phyloP scores from a whole-genome alignment of 805 yeast species.

The Wickerhamomyces kurtzmanii region DNA sequence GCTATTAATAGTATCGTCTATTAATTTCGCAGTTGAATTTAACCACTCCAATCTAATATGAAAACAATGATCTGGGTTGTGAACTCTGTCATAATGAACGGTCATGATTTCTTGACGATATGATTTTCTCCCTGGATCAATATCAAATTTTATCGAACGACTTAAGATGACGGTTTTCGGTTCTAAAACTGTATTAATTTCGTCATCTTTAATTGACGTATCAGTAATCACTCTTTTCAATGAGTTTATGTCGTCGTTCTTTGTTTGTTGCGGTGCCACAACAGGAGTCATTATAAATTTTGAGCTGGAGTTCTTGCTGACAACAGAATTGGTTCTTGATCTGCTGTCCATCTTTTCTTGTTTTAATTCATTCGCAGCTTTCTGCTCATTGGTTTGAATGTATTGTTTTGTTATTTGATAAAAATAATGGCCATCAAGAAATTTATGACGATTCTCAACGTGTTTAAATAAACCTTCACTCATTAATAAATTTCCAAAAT shows the following conservation, averaged over 20 bases:
- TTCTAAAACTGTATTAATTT: not conserved
- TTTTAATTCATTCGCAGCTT: conserved; percentile 1
- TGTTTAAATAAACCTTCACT: conserved; percentile 64
- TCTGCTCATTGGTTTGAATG: conserved; percentile 18
- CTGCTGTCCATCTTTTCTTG: not conserved
- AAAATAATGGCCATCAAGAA: conserved; percentile 89
- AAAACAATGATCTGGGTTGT: conserved; percentile 90
- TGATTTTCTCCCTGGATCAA: conserved; percentile 66
- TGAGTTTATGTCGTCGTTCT: conserved; percentile 2
- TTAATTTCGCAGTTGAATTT: conserved; percentile 74
- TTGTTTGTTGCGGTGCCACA: conserved; percentile 2
- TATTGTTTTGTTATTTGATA: conserved; percentile 60
- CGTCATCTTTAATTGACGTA: conserved; percentile 1
- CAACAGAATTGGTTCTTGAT: conserved; percentile 5
- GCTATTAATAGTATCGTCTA: conserved; percentile 66
- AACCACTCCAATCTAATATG: conserved; percentile 91
- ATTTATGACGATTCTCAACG: conserved; percentile 74
- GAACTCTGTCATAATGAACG: conserved; percentile 86
- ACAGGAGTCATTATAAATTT: conserved; percentile 11
- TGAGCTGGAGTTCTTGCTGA: conserved; percentile 4
- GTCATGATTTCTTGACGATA: conserved; percentile 68
- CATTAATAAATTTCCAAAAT: conserved; percentile 74
- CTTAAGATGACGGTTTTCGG: conserved; percentile 44
- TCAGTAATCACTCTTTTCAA: conserved; percentile 7
- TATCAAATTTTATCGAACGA: conserved; percentile 55